Evolutionary conservation across 2,329 filamentous ascomycete species (phyloP).

Genomic region (Colletotrichum sp.): DNA sequence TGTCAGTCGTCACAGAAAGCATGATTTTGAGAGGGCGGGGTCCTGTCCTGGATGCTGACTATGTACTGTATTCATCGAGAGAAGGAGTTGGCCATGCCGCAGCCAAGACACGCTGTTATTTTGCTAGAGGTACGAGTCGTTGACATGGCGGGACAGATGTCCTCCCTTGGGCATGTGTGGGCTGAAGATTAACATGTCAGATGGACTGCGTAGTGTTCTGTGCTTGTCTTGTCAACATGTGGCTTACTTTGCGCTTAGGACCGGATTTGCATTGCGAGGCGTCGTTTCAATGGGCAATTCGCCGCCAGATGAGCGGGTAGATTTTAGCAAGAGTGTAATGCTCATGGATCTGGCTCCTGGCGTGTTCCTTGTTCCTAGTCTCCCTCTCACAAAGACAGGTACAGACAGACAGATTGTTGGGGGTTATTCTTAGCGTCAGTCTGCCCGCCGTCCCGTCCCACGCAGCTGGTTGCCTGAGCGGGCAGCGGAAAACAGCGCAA

Average conservation of each 20-base stretch:
- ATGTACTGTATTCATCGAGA: neutral
- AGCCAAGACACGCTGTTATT: neutral
- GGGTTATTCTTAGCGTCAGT: neutral
- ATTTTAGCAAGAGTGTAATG: neutral
- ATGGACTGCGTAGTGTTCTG: neutral
- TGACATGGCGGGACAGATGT: neutral
- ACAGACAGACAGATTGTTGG: neutral
- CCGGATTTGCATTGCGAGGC: neutral
- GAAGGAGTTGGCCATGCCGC: neutral
- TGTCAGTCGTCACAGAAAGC: neutral
- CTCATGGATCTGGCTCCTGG: neutral
- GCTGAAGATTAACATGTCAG: neutral
- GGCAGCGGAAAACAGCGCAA: neutral
- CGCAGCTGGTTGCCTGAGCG: neutral
- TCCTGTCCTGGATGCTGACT: neutral
- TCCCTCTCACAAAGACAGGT: neutral
- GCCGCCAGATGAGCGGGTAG: neutral
- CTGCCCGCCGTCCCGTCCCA: neutral
- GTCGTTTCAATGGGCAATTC: neutral
- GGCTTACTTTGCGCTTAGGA: constrained; percentile 9
- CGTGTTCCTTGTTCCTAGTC: neutral
- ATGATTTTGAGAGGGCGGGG: neutral
- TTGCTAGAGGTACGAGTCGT: neutral
- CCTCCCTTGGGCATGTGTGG: neutral
- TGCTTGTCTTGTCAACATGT: neutral